Conservation (phyloP, 2,329 filamentous ascomycete genomes). For the Aureobasidium subglaciale region DNA sequence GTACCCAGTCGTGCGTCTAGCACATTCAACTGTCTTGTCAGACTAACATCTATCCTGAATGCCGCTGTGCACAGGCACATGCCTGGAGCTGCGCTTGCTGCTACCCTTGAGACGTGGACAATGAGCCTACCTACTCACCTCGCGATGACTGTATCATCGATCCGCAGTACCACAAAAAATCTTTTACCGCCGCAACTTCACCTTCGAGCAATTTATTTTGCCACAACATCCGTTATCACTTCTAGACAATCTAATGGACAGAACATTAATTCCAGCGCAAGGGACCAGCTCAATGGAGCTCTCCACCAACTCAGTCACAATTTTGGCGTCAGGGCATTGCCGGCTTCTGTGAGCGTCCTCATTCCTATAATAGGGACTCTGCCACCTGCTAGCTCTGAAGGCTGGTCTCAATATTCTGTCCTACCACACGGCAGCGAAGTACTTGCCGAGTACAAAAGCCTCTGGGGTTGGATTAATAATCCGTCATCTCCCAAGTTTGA, state of each 20-base stretch:
- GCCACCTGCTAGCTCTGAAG: neutral
- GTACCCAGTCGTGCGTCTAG: neutral
- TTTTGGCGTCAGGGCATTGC: neutral
- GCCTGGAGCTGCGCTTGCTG: neutral
- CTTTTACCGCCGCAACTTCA: neutral
- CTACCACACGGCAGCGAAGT: neutral
- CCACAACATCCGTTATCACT: neutral
- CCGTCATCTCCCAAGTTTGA: no score
- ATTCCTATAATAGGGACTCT: neutral
- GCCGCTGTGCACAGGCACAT: neutral
- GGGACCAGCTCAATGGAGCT: no score
- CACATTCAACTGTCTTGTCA: neutral
- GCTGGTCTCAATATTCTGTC: neutral
- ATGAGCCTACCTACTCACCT: neutral
- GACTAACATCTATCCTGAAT: neutral
- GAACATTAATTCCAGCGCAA: no score
- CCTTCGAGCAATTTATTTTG: neutral
- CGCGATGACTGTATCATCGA: neutral
- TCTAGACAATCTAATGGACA: neutral
- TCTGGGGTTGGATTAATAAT: neutral
- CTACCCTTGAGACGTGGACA: neutral
- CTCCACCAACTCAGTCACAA: neutral
- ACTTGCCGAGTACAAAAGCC: neutral
- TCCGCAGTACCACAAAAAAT: neutral
- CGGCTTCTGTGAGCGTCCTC: neutral